These are phyloP conservation scores for Hapsidospora chrysogenum DNA, from an alignment of 495 filamentous ascomycete genomes.

Conservation along the genomic window DNA sequence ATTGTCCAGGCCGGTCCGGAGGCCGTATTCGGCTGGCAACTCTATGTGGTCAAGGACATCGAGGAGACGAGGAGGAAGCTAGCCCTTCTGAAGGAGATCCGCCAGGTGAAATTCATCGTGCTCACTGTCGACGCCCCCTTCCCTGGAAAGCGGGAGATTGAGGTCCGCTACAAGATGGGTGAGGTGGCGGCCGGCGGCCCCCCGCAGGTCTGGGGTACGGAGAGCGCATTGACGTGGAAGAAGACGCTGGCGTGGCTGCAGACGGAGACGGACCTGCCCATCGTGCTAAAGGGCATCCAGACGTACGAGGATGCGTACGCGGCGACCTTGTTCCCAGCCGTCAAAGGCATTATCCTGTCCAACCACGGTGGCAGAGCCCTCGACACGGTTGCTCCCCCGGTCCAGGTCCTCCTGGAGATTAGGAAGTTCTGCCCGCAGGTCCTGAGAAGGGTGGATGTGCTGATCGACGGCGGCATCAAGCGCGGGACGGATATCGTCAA, in stretches of 20 bases:
- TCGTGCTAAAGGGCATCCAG: conserved; percentile 42
- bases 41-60: conserved; percentile 59
- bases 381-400: conserved; percentile 35
- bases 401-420: conserved; percentile 35
- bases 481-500: conserved; percentile 41
- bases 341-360: conserved; percentile 33
- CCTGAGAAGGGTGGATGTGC: conserved; percentile 25
- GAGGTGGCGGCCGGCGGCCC: conserved; percentile 19
- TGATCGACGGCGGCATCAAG: conserved; percentile 40
- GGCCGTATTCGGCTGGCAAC: conserved; percentile 66
- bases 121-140: conserved; percentile 68
- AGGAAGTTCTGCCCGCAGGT: conserved; percentile 22
- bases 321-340: conserved; percentile 22
- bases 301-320: conserved; percentile 31
- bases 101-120: conserved; percentile 50
- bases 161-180: conserved; percentile 35
- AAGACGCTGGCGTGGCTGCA: conserved; percentile 23
- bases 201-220: conserved; percentile 39
- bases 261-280: conserved; percentile 20
- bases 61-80: conserved; percentile 54
- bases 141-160: conserved; percentile 65
- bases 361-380: conserved; percentile 47
- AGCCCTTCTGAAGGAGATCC: conserved; percentile 45
- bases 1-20: conserved; percentile 42
- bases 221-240: conserved; percentile 38